Evolutionary conservation across 768 basidiomycete species (phyloP), one percentile per base, ranked within the genome.

Genomic region (Scleroderma bovista): DNA sequence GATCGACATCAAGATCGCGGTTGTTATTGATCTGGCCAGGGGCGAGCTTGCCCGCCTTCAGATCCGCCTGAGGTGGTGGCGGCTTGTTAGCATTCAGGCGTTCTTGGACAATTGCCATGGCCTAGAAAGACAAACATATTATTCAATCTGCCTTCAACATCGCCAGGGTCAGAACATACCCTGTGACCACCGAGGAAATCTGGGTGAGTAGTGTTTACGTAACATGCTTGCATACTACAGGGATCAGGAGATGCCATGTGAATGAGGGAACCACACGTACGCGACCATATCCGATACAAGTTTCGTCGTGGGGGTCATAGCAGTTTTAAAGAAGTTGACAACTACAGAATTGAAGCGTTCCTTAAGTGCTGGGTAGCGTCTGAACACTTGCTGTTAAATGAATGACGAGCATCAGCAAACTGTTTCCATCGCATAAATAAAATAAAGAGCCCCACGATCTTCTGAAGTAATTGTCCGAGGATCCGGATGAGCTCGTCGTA

Each of bases 401-500:
- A 31, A 31, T 15, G 57, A 39, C 22, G 26, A n/a, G n/a, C n/a
- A 34, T 53, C 36, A 50, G 43, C 40, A 16, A 46, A 44, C 36
- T 31, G 39, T 22, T 43, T 37, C 40, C 20, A 33, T 40, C 16
- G 15, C 17, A 20, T 2, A 15, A 37, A 38, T 19, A 51, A 15
- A 44, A 7, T 32, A 36, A 48, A 31, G 42, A n/a, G 22, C 76
- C 81, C 44, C 62, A 95, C 93, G 48, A 97, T 86, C 75, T 96
- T 96, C 55, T 63, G 68, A n/a, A 99, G 75, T 2, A 98, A 72
- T 59, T 96, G 93, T 16, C 88, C 84, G 38, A 99, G 81, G 54
- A 99, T 99, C 43, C 96, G 84, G 63, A 97, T 96, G 36, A 99
- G 80, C 64, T 98, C 96, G 60, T 98, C 96, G 56, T 97, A 98